phyloP scores from a whole-genome alignment of 345 rosid species.

The Gossypium australe region DNA sequence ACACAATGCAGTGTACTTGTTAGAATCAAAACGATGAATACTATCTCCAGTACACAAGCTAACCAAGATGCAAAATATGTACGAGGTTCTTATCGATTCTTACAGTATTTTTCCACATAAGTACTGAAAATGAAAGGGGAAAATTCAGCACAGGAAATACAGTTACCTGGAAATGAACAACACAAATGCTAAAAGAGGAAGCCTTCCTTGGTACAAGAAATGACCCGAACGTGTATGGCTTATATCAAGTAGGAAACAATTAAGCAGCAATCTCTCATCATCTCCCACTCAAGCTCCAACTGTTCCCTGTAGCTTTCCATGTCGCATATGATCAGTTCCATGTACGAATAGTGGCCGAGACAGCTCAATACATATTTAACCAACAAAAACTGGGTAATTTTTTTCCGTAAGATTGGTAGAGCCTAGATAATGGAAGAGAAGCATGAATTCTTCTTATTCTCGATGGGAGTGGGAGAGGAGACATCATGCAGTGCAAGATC shows the following conservation, averaged over 20 bases:
- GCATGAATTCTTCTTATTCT: not conserved
- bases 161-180: too few relatives aligned
- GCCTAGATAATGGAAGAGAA: not conserved
- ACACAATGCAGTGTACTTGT: not conserved
- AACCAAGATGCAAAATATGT: not conserved
- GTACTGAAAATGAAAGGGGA: not conserved
- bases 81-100: not conserved
- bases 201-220: not conserved
- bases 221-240: not conserved
- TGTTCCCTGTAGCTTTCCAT: not conserved
- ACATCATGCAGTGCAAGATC: slow-evolving; percentile 5
- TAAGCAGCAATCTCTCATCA: not conserved
- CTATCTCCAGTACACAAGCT: not conserved
- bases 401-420: too few relatives aligned
- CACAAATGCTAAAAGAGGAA: not conserved
- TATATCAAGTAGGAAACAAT: not conserved
- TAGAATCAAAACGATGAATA: not conserved
- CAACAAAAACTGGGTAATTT: not conserved
- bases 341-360: too few relatives aligned
- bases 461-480: not conserved
- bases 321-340: not conserved
- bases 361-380: not conserved
- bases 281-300: not conserved
- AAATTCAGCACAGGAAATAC: not conserved
- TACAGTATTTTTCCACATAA: not conserved